Evolutionary conservation across 2,329 filamentous ascomycete genomes (phyloP).

Genomic region (Microdochium nivale): DNA sequence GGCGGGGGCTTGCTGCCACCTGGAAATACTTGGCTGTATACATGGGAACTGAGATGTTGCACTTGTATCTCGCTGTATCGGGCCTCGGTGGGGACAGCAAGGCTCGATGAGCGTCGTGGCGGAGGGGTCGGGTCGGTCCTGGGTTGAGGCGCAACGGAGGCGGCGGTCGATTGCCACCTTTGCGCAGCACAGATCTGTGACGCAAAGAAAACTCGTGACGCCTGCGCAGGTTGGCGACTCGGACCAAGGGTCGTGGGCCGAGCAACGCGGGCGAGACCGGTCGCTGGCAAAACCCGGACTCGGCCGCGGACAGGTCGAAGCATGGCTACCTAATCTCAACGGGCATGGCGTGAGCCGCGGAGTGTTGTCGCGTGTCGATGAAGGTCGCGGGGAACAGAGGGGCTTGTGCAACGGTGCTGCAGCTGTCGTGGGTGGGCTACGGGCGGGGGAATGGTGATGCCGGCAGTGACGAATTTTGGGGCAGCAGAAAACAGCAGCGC

Average conservation of each 20-base stretch:
- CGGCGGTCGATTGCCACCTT: slow-evolving; percentile 35
- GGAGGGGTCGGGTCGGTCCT: neutral
- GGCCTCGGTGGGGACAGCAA: slow-evolving; percentile 42
- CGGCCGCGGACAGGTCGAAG: slow-evolving; percentile 27
- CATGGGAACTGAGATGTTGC: slow-evolving; percentile 79
- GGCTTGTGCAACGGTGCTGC: too few relatives aligned
- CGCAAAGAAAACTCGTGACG: slow-evolving; percentile 15
- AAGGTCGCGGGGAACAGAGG: too few relatives aligned
- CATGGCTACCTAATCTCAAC: slow-evolving; percentile 23
- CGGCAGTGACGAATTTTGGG: too few relatives aligned
- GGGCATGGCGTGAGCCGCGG: slow-evolving; percentile 11
- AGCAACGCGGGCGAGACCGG: slow-evolving; percentile 42
- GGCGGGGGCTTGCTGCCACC: slow-evolving; percentile 46
- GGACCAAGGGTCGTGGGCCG: slow-evolving; percentile 30
- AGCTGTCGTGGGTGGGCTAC: too few relatives aligned
- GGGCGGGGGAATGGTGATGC: too few relatives aligned
- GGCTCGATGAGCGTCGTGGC: neutral
- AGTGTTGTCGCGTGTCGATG: neutral
- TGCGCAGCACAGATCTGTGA: neutral
- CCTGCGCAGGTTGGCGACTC: slow-evolving; percentile 15
- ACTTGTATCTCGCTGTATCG: slow-evolving; percentile 91
- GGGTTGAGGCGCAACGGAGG: slow-evolving; percentile 8
- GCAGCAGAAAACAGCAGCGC: too few relatives aligned
- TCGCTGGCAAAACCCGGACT: slow-evolving; percentile 29
- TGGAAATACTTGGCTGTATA: slow-evolving; percentile 78